Conservation (phyloP, 2,329 filamentous ascomycete genomes). For the Talaromyces verruculosus region DNA sequence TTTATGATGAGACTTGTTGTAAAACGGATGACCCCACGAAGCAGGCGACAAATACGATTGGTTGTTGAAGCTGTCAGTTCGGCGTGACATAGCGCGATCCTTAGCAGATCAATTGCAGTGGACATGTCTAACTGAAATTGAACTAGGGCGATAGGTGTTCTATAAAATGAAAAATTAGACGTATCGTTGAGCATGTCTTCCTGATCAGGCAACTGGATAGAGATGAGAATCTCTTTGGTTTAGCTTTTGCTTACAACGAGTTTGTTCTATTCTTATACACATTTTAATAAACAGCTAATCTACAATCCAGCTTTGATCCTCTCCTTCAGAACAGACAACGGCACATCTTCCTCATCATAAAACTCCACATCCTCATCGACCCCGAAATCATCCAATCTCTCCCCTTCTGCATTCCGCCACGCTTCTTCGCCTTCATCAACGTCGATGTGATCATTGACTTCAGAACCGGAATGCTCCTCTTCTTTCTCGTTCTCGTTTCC, state of each 20-base stretch:
- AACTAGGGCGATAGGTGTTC: neutral
- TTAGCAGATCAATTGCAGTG: neutral
- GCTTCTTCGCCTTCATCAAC: constrained; percentile 56
- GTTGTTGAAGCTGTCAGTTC: constrained; percentile 11
- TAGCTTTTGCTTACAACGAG: neutral
- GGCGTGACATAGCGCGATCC: constrained; percentile 1
- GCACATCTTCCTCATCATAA: constrained; percentile 63
- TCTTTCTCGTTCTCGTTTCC: neutral
- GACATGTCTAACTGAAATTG: neutral
- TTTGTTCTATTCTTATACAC: neutral
- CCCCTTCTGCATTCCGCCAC: constrained; percentile 64
- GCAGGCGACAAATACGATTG: neutral
- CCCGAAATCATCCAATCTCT: constrained; percentile 62
- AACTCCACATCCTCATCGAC: constrained; percentile 66
- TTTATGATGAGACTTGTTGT: neutral
- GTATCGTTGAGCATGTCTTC: neutral
- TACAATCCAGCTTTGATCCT: constrained; percentile 19
- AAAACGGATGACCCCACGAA: neutral
- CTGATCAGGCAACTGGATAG: neutral
- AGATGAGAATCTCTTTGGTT: neutral
- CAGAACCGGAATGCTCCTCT: constrained; percentile 18
- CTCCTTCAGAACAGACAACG: constrained; percentile 41
- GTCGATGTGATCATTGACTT: constrained; percentile 18
- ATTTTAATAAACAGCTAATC: neutral
- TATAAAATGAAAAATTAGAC: neutral